Conservation (phyloP, 495 filamentous ascomycete species). For the Talaromyces stipitatus region DNA sequence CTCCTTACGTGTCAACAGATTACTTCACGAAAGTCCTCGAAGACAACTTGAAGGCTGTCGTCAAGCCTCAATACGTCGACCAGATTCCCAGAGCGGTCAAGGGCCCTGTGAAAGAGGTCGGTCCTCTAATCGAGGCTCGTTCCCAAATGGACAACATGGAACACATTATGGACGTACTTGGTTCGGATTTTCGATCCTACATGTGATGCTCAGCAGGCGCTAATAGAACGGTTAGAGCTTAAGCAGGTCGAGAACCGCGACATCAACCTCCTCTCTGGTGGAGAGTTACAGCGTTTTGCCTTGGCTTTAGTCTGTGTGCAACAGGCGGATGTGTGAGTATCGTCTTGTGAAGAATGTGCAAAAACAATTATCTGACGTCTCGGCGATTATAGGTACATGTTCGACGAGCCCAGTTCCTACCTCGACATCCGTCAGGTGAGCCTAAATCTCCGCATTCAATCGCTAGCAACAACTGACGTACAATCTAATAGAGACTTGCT, state of each 20-base stretch:
- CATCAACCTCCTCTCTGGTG: conserved; percentile 82
- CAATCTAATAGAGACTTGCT: conserved; percentile 80
- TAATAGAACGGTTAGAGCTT: conserved; percentile 53
- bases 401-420: conserved; percentile 97
- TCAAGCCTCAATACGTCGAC: conserved; percentile 99
- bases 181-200: conserved; percentile 19
- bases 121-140: conserved; percentile 64
- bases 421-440: conserved; percentile 55
- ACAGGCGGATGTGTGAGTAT: conserved; percentile 80
- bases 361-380: not conserved
- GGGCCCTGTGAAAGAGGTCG: conserved; percentile 66
- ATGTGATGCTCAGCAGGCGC: not conserved
- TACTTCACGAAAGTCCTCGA: conserved; percentile 98
- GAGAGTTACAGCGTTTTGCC: conserved; percentile 95
- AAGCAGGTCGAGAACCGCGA: conserved; percentile 82
- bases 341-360: not conserved
- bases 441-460: not conserved
- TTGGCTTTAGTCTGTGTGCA: conserved; percentile 94
- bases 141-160: conserved; percentile 73
- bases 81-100: conserved; percentile 91
- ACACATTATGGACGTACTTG: conserved; percentile 75
- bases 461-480: not conserved
- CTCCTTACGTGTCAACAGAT: conserved; percentile 43
- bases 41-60: conserved; percentile 91
- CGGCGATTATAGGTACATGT: conserved; percentile 81